Conservation (phyloP, 495 filamentous ascomycete species). For the Neurospora sp. region DNA sequence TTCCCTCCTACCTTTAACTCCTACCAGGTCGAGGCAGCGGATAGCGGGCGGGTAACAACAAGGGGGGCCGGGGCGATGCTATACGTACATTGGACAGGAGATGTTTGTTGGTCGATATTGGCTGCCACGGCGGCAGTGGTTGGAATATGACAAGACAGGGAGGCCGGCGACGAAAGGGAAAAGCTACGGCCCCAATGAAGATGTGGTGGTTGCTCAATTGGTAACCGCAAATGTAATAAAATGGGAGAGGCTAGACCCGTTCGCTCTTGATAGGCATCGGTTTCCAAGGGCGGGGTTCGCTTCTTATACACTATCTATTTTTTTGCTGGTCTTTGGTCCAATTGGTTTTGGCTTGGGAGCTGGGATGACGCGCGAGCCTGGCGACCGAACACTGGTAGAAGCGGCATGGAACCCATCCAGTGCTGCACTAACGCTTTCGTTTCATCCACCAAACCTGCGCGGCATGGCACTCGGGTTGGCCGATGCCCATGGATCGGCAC, state of each 20-base stretch:
- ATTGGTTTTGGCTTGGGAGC: not conserved
- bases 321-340: not conserved
- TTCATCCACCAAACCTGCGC: not conserved
- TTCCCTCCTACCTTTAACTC: not conserved
- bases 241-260: not conserved
- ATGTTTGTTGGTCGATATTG: not conserved
- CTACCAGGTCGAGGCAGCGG: not conserved
- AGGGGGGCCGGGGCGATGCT: not conserved
- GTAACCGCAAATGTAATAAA: not conserved
- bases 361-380: not conserved
- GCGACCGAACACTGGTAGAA: not conserved
- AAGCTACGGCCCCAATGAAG: not conserved
- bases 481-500: not conserved
- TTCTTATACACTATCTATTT: not conserved
- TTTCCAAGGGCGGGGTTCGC: not conserved
- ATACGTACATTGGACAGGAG: not conserved
- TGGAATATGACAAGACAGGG: not conserved
- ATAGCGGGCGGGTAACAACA: not conserved
- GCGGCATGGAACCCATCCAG: not conserved
- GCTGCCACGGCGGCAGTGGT: not conserved
- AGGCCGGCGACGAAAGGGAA: not conserved
- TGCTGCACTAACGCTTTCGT: not conserved
- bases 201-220: not conserved
- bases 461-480: not conserved
- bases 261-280: not conserved